Percentiles rank a stretch among this genome's conserved stretches.
These are phyloP conservation scores for Botrytis cinerea DNA, from an alignment of 2,329 filamentous ascomycete species.

Conservation along the genomic window DNA sequence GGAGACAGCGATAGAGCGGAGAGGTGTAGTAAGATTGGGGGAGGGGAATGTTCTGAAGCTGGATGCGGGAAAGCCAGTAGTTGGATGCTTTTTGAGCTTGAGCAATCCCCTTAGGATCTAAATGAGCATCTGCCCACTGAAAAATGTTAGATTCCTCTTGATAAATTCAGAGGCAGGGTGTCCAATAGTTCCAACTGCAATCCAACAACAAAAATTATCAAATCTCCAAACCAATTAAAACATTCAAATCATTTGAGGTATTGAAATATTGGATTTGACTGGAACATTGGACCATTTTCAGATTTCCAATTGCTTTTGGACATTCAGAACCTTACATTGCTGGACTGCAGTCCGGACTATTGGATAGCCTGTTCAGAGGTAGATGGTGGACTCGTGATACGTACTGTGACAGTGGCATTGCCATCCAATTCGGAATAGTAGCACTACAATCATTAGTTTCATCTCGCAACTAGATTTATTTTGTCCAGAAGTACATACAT, in stretches of 20 bases:
- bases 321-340: no score
- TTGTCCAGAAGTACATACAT: constrained; percentile 49
- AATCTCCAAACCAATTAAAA: no score
- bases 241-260: no score
- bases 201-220: no score
- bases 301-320: no score
- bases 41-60: constrained; percentile 55
- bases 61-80: constrained; percentile 60
- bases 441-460: constrained; percentile 46
- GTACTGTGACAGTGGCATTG: constrained; percentile 54
- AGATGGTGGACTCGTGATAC: neutral
- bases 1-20: constrained; percentile 62
- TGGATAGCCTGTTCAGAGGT: no score
- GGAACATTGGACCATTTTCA: no score
- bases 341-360: no score
- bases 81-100: constrained; percentile 60
- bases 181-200: no score
- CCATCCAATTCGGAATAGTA: constrained; percentile 68
- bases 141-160: neutral
- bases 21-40: constrained; percentile 67
- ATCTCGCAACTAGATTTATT: neutral
- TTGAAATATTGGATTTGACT: no score
- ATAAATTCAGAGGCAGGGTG: neutral
- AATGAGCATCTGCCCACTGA: constrained; percentile 63
- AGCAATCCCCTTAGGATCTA: constrained; percentile 57